These are phyloP conservation scores for Fonsecaea monophora DNA, from an alignment of 2,329 filamentous ascomycete genomes.

Conservation along the genomic window DNA sequence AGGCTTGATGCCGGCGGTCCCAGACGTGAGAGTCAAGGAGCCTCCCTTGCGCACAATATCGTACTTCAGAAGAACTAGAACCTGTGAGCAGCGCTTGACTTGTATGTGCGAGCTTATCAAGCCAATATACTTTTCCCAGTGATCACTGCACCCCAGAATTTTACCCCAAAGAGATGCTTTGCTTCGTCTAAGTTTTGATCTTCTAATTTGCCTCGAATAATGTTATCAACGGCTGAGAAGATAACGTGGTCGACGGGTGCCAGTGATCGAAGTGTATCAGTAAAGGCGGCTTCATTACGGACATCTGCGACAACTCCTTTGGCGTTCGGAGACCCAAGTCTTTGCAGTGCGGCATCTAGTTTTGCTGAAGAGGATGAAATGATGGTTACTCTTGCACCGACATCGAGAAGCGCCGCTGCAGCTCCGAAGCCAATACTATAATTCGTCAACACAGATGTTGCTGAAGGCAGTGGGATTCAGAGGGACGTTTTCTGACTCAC, in stretches of 20 bases:
- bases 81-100: not conserved
- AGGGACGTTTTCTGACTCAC: constrained; percentile 12
- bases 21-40: constrained; percentile 62
- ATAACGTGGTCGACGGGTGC: constrained; percentile 61
- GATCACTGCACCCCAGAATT: constrained; percentile 36
- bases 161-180: constrained; percentile 35
- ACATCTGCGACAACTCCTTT: constrained; percentile 33
- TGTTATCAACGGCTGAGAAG: constrained; percentile 61
- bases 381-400: constrained; percentile 63
- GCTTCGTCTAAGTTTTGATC: constrained; percentile 31
- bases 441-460: not conserved
- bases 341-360: constrained; percentile 55
- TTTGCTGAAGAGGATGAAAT: constrained; percentile 62
- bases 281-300: constrained; percentile 29
- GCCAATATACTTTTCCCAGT: constrained; percentile 27
- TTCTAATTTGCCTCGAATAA: constrained; percentile 33
- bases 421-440: constrained; percentile 58
- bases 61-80: constrained; percentile 27
- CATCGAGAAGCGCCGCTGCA: constrained; percentile 64
- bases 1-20: constrained; percentile 60
- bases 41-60: constrained; percentile 34
- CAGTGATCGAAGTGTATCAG: constrained; percentile 27
- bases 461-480: not conserved
- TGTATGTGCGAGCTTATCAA: not conserved
- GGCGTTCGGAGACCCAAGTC: constrained; percentile 46